phyloP scores from a whole-genome alignment of 2,329 filamentous ascomycete genomes.

The Dryadomyces quercus-mongolicae region DNA sequence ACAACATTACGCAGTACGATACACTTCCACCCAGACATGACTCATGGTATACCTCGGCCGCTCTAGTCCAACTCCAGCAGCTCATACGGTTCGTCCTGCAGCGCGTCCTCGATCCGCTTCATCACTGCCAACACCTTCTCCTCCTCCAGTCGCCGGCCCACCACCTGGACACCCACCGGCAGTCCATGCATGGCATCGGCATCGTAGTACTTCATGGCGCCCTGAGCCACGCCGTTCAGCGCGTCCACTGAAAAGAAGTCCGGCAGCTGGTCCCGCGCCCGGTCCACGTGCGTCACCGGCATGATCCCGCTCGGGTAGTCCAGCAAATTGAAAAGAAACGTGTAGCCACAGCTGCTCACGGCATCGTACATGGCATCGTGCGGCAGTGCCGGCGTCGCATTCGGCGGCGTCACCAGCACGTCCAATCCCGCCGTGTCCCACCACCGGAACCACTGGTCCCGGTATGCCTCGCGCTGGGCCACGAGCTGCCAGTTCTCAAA shows the following conservation, averaged over 20 bases:
- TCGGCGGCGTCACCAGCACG: slow-evolving; percentile 71
- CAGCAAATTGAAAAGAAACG: slow-evolving; percentile 83
- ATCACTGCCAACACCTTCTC: slow-evolving; percentile 79
- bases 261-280: slow-evolving; percentile 52
- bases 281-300: slow-evolving; percentile 76
- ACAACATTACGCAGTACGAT: too few relatives aligned
- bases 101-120: slow-evolving; percentile 62
- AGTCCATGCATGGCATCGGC: slow-evolving; percentile 73
- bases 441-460: slow-evolving; percentile 71
- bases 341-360: slow-evolving; percentile 80
- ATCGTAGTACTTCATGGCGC: slow-evolving; percentile 81
- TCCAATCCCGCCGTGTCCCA: slow-evolving; percentile 65
- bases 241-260: slow-evolving; percentile 44
- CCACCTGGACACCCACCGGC: slow-evolving; percentile 75
- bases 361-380: slow-evolving; percentile 80
- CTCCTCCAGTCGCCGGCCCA: slow-evolving; percentile 69
- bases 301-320: slow-evolving; percentile 78
- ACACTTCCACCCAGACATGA: too few relatives aligned
- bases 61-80: slow-evolving; percentile 29
- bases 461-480: slow-evolving; percentile 63
- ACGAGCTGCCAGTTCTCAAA: slow-evolving; percentile 77
- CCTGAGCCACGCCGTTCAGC: slow-evolving; percentile 67
- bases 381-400: slow-evolving; percentile 80
- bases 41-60: too few relatives aligned
- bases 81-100: slow-evolving; percentile 45